A percentile compares a stretch with the other conserved stretches of the same genome.
Evolutionary conservation across 2,329 filamentous ascomycete species (phyloP).

Genomic region (Nothomitra cinnamomea): DNA sequence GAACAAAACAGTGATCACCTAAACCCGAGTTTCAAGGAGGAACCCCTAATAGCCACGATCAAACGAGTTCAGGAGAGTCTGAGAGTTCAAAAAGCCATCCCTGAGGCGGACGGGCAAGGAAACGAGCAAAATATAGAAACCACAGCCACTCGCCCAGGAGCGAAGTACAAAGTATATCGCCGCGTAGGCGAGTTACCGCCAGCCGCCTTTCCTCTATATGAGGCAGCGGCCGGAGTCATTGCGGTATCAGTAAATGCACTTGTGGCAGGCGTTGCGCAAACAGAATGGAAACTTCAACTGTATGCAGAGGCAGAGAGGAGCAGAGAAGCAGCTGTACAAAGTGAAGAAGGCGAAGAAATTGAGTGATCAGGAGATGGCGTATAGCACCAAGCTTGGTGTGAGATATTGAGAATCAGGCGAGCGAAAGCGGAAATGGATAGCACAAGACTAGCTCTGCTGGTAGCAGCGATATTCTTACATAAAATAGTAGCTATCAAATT

Average conservation of each 20-base stretch:
- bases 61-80: conserved; percentile 3
- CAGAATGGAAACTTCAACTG: conserved; percentile 28
- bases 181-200: conserved; percentile 29
- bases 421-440: too few relatives aligned
- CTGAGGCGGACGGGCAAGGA: conserved; percentile 9
- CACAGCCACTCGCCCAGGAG: conserved; percentile 26
- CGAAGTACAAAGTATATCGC: conserved; percentile 32
- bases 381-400: too few relatives aligned
- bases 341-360: background rate
- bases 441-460: too few relatives aligned
- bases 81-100: conserved; percentile 16
- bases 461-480: background rate
- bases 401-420: too few relatives aligned
- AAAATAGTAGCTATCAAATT: too few relatives aligned
- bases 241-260: conserved; percentile 34
- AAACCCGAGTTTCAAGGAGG: background rate
- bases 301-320: conserved; percentile 21
- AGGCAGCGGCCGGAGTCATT: conserved; percentile 30
- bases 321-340: background rate
- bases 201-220: conserved; percentile 30
- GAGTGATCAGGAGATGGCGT: too few relatives aligned
- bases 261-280: conserved; percentile 30
- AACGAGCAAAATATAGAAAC: conserved; percentile 14
- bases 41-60: background rate
- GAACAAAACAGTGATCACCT: background rate